Evolutionary conservation across 257 asterid genomes (phyloP).

Genomic region (Voacanga thouarsii): DNA sequence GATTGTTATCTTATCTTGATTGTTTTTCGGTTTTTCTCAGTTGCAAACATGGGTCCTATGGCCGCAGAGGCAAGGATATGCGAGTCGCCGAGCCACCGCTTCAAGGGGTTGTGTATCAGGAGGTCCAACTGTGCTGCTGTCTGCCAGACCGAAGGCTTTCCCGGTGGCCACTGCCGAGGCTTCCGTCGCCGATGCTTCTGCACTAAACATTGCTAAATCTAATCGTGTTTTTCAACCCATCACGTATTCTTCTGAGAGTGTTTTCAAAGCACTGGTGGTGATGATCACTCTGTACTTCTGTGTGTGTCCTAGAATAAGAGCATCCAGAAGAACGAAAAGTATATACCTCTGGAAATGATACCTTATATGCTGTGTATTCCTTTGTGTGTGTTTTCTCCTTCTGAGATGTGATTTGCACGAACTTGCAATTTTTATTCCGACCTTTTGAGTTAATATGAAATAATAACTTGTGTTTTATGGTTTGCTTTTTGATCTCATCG

Average conservation of each 20-base stretch:
- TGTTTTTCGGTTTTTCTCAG: not conserved
- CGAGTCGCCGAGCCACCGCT: slow-evolving; percentile 56
- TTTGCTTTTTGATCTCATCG: no score
- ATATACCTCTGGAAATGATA: not conserved
- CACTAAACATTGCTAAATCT: slow-evolving; percentile 45
- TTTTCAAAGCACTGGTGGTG: no score
- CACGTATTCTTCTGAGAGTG: not conserved
- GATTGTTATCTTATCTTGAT: no score
- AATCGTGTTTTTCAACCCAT: not conserved
- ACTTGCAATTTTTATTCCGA: not conserved
- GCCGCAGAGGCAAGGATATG: slow-evolving; percentile 62
- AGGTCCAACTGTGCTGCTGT: slow-evolving; percentile 48
- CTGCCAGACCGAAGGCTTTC: slow-evolving; percentile 66
- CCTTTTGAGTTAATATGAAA: not conserved
- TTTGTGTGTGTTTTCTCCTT: not conserved
- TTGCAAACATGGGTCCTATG: slow-evolving; percentile 17
- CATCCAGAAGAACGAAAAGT: not conserved
- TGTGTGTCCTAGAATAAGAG: not conserved
- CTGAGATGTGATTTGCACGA: not conserved
- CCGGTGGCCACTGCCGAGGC: slow-evolving; percentile 69
- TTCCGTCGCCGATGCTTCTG: slow-evolving; percentile 75
- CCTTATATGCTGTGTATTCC: not conserved
- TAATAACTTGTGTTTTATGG: no score
- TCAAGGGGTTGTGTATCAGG: slow-evolving; percentile 49
- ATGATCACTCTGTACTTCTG: not conserved